Evolutionary conservation across 306 rosid genomes (phyloP).

Genomic region (Mimosa bimucronata): DNA sequence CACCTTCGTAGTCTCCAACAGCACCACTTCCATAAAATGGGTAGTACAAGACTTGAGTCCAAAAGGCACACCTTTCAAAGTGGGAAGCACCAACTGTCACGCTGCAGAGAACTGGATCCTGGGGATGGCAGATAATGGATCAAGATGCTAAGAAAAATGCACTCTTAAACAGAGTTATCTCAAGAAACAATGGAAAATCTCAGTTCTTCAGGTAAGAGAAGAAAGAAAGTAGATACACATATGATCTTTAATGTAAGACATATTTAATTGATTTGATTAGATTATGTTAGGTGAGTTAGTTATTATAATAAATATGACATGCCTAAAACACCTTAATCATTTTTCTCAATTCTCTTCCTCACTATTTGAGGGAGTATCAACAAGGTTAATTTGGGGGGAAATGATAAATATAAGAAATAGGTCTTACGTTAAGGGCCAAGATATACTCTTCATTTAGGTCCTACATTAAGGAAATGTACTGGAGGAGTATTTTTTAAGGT

Average conservation of each 20-base stretch:
- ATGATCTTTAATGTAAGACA: no score
- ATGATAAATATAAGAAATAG: no score
- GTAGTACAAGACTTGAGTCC: conserved; percentile 98
- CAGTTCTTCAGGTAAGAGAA: not conserved
- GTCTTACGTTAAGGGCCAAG: no score
- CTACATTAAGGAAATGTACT: no score
- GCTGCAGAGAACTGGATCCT: conserved; percentile 96
- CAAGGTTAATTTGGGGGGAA: no score
- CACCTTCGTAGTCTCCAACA: conserved; percentile 92
- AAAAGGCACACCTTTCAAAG: conserved; percentile 91
- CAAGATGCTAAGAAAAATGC: conserved; percentile 36
- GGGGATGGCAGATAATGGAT: conserved; percentile 37
- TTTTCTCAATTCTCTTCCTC: no score
- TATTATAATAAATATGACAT: no score
- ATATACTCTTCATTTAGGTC: no score
- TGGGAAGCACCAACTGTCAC: conserved; percentile 98
- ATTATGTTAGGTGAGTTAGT: no score
- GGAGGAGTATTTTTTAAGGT: not conserved
- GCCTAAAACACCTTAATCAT: no score
- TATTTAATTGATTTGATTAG: no score
- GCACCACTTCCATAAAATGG: conserved; percentile 96
- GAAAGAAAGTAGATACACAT: not conserved
- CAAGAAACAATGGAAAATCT: conserved; percentile 28
- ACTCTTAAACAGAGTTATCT: not conserved
- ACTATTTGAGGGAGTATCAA: no score